phyloP scores from a whole-genome alignment of 1,284 basidiomycete species.

The Fomitiporia mediterranea region DNA sequence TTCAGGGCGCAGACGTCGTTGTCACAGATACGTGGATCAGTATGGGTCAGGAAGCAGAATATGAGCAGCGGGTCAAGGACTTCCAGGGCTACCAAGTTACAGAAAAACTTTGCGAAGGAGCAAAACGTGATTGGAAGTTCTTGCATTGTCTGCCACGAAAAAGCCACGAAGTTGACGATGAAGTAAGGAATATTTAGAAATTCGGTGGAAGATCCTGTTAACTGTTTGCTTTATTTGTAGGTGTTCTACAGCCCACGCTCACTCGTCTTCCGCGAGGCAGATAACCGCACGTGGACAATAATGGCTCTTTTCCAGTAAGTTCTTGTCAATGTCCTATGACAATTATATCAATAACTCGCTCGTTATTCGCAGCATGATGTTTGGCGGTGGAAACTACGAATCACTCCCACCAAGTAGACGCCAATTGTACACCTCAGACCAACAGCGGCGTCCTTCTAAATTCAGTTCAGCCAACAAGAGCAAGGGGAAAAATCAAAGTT shows the following conservation, averaged over 20 bases:
- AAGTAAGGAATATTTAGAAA: conserved; percentile 49
- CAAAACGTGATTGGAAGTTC: conserved; percentile 89
- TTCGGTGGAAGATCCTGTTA: background rate
- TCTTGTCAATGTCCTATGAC: background rate
- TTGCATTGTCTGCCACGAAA: conserved; percentile 96
- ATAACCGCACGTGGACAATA: conserved; percentile 93
- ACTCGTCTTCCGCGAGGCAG: conserved; percentile 70
- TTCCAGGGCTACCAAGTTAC: conserved; percentile 96
- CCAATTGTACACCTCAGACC: too few relatives aligned
- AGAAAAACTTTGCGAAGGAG: conserved; percentile 71
- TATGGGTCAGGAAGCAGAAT: conserved; percentile 98
- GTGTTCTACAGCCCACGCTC: conserved; percentile 77
- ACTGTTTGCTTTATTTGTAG: conserved; percentile 29
- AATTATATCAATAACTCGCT: background rate
- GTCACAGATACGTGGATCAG: conserved; percentile 98
- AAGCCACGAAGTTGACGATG: conserved; percentile 89
- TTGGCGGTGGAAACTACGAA: background rate
- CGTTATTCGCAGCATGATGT: background rate
- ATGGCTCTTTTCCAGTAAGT: conserved; percentile 85
- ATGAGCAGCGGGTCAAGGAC: conserved; percentile 81
- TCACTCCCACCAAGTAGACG: background rate
- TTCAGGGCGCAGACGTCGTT: conserved; percentile 87
- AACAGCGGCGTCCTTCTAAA: too few relatives aligned
- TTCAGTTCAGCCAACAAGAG: too few relatives aligned
- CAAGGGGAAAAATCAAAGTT: too few relatives aligned